Percentiles rank a stretch among this genome's conserved stretches.
These are phyloP conservation scores for Sphaerulina vaccinii DNA, from an alignment of 2,329 filamentous ascomycete genomes.

Conservation along the genomic window DNA sequence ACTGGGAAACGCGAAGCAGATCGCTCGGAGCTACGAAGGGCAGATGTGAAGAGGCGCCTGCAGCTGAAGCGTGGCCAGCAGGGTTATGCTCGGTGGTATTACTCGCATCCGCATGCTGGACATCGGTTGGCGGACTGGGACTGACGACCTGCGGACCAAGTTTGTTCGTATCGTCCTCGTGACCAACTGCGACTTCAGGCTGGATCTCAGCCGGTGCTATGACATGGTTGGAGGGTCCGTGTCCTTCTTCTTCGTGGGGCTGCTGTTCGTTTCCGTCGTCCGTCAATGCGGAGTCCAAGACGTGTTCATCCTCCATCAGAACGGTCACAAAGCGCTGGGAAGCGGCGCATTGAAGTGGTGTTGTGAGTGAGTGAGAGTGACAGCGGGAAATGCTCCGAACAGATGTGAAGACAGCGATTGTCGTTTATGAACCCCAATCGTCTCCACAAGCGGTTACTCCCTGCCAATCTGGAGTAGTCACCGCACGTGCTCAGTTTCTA, in stretches of 20 bases:
- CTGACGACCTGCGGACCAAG: too few species aligned
- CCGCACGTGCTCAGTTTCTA: background rate
- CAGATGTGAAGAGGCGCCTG: slow-evolving; percentile 9
- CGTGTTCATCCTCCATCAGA: slow-evolving; percentile 1
- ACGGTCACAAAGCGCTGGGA: background rate
- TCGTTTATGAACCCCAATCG: background rate
- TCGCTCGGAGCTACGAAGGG: slow-evolving; percentile 25
- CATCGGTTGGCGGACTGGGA: background rate
- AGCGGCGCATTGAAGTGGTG: background rate
- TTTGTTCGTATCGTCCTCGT: background rate
- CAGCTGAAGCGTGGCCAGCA: background rate
- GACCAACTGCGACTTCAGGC: background rate
- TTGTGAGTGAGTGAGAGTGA: background rate
- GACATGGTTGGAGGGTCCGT: background rate
- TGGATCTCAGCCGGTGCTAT: background rate
- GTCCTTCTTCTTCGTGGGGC: background rate
- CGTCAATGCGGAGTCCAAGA: background rate
- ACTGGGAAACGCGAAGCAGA: slow-evolving; percentile 13
- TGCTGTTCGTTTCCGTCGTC: background rate
- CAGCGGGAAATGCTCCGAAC: background rate
- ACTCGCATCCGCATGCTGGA: background rate
- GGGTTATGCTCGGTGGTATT: background rate
- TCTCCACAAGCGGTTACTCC: too few species aligned
- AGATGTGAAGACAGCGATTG: background rate
- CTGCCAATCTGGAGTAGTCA: too few species aligned